A percentile compares a stretch with the other conserved stretches of the same genome.
phyloP scores from a whole-genome alignment of 139 green algal genomes.

The Chlamydomonas sp. region DNA sequence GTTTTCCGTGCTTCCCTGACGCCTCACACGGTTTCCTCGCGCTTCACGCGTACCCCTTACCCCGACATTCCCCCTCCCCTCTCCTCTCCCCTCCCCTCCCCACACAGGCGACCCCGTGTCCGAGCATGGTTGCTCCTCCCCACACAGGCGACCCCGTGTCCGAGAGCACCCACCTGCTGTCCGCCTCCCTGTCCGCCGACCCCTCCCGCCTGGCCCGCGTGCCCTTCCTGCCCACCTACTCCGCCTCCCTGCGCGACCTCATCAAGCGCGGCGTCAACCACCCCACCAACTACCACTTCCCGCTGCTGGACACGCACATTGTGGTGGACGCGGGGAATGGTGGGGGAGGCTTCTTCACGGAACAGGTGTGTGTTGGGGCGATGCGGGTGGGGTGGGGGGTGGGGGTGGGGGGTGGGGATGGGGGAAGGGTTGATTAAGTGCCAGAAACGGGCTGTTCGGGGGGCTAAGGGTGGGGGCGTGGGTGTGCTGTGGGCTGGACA shows the following conservation, averaged over 20 bases:
- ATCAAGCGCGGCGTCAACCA: conserved; percentile 72
- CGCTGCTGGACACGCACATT: conserved; percentile 60
- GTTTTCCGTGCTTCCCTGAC: too few species aligned
- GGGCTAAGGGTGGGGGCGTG: too few species aligned
- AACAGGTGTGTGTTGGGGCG: conserved; percentile 25
- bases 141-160: conserved; percentile 21
- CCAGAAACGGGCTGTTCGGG: too few species aligned
- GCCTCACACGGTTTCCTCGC: too few species aligned
- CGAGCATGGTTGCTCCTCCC: conserved; percentile 8
- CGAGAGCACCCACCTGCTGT: conserved; percentile 58
- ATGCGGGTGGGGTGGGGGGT: conserved; percentile 33
- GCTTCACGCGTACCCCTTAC: not conserved
- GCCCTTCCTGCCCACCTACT: conserved; percentile 70
- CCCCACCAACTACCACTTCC: conserved; percentile 56
- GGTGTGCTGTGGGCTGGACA: too few species aligned
- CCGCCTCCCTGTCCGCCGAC: conserved; percentile 30
- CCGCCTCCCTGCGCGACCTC: conserved; percentile 70
- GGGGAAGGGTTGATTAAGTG: too few species aligned
- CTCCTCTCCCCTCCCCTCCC: not conserved
- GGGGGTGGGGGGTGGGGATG: not conserved
- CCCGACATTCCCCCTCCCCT: not conserved
- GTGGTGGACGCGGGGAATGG: conserved; percentile 91
- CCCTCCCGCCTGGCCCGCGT: conserved; percentile 29
- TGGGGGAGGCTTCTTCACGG: conserved; percentile 88
- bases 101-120: conserved; percentile 23